Evolutionary conservation across 2,329 filamentous ascomycete species (phyloP).

Genomic region (Hawksworthiomyces lignivorus): DNA sequence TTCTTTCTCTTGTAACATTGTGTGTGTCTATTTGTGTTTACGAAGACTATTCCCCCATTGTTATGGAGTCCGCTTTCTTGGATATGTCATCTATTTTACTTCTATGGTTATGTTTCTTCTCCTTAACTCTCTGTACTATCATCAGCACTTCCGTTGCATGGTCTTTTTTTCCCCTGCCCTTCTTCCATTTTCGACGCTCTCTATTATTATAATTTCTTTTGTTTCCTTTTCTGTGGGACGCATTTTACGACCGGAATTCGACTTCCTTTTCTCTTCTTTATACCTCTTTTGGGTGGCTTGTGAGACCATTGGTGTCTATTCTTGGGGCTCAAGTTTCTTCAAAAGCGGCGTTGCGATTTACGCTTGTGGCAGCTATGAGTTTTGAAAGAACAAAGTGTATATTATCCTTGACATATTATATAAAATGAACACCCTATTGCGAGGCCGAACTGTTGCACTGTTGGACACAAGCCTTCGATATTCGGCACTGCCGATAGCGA

Average conservation of each 20-base stretch:
- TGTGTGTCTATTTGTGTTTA: slow-evolving; percentile 4
- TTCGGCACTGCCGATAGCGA: no score
- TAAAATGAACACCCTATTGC: no score
- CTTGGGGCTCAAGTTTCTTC: no score
- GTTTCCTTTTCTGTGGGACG: neutral
- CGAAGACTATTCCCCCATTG: slow-evolving; percentile 14
- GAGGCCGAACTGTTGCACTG: no score
- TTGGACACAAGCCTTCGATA: no score
- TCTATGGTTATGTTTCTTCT: neutral
- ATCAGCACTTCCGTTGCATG: no score
- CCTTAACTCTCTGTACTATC: neutral
- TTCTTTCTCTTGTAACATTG: slow-evolving; percentile 1
- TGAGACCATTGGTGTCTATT: no score
- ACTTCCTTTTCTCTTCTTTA: neutral
- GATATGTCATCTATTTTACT: neutral
- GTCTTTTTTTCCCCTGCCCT: neutral
- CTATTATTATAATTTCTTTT: neutral
- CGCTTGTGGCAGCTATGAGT: no score
- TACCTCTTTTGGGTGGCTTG: neutral
- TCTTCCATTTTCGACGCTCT: neutral
- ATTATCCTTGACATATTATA: no score
- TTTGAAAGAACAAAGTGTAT: no score
- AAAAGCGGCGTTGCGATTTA: no score
- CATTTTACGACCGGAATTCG: neutral
- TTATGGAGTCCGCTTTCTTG: slow-evolving; percentile 7